Evolutionary conservation across 306 rosid species (phyloP).

Genomic region (Vigna trinervia): DNA sequence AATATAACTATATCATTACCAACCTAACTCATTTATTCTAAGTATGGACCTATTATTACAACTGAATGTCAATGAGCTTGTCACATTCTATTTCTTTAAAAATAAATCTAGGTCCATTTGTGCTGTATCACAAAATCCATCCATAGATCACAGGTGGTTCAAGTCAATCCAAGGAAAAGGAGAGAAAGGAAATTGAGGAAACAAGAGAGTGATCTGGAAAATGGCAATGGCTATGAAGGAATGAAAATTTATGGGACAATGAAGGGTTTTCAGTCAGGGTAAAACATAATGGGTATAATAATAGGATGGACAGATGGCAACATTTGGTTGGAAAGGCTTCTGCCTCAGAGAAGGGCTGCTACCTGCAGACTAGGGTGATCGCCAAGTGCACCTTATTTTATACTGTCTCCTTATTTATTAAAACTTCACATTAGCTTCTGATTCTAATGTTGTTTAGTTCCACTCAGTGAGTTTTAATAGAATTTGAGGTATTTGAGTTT

Average conservation of each 20-base stretch:
- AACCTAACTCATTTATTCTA: background rate
- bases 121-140: background rate
- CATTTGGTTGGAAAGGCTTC: constrained; percentile 8
- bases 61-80: background rate
- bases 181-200: background rate
- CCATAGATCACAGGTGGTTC: background rate
- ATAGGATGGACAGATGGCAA: background rate
- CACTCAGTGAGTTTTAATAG: background rate
- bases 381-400: background rate
- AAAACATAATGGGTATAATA: background rate
- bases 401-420: background rate
- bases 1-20: background rate
- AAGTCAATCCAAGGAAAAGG: background rate
- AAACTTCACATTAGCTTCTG: background rate
- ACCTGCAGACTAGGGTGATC: background rate
- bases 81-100: background rate
- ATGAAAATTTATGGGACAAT: background rate
- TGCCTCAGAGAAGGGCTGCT: background rate
- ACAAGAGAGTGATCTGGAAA: background rate
- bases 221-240: background rate
- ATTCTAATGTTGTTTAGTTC: background rate
- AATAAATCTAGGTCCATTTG: background rate
- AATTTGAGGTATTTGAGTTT: background rate
- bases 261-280: background rate
- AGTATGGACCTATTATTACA: background rate